phyloP scores from a whole-genome alignment of 78 protist genomes.

The Chrysochromulina parva region DNA sequence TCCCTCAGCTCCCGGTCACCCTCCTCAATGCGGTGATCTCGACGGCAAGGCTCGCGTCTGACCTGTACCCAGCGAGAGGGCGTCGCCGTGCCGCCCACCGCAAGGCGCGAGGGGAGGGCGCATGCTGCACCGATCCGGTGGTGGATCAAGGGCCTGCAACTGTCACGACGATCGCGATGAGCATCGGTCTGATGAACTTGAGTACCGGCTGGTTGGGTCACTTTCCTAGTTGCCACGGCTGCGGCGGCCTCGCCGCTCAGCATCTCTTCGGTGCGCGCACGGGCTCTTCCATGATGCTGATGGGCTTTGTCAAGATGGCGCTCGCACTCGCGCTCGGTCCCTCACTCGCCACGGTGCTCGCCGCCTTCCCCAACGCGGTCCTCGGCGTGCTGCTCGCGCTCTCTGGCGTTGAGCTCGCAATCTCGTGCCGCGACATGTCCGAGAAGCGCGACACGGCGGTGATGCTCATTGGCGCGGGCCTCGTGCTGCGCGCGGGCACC shows the following conservation, averaged over 20 bases:
- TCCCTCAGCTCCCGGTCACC: conserved; percentile 48
- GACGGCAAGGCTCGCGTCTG: conserved; percentile 9
- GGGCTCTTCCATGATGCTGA: not conserved
- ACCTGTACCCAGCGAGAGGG: not conserved
- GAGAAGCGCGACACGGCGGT: not conserved
- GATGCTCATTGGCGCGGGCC: not conserved
- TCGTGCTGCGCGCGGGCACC: not conserved
- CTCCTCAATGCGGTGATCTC: conserved; percentile 36
- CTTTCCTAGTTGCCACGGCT: conserved; percentile 49
- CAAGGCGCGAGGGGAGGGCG: no score
- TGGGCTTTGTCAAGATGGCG: not conserved
- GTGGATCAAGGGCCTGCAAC: no score
- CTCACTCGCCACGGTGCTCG: not conserved
- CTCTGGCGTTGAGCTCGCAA: conserved; percentile 27
- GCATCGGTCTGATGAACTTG: conserved; percentile 11
- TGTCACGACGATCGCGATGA: not conserved
- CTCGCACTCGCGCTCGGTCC: not conserved
- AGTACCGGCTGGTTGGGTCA: not conserved
- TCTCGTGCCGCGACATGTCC: not conserved
- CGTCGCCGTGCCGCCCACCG: no score
- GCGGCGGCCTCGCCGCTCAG: conserved; percentile 51
- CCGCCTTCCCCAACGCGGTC: not conserved
- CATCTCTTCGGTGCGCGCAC: conserved; percentile 37
- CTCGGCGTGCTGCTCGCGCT: conserved; percentile 13
- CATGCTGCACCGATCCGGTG: no score